Base-by-base conservation (phyloP, 768 basidiomycete species). In the Porphyrellus cyaneotinctus region DNA sequence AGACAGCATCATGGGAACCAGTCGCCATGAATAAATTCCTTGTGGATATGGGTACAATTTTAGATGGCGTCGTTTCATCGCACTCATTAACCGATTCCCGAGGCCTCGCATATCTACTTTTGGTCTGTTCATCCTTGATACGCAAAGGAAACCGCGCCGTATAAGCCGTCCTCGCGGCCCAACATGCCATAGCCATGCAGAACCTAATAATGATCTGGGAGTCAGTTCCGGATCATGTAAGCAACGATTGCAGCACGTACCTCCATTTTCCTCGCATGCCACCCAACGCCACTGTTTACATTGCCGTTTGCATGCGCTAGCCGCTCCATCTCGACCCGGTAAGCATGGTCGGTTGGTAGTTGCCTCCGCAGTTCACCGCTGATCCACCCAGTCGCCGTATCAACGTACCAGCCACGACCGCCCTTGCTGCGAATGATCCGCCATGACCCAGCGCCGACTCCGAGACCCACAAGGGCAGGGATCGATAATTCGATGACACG, bases 221-320 rank as follows among this genome's bases (percentile, higher is more conserved):
- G 41, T 59, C 32, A 53, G 31, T 28, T 17, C 13, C 26, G 23
- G 24, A 24, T 49, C 18, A 31, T 53, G 17, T 18, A 44, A 38
- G 11, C 7, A 56, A 44, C 57, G 14, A 45, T 17, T 43, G 55
- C 23, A n/a, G 35, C n/a, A 72, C 85, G 51, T 61, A 91, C 90
- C 82, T 97, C 94, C 91, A 97, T 93, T 74, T 99, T 99, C 52
- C 95, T 74, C 20, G 90, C 85, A 71, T 97, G 93, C 94, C 95
- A 98, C 1, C 95, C 95, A 6, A 95, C 82, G 4, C 87, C 88
- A 62, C 87, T 91, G 65, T 79, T 87, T n/a, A 95, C 91, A 62
- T 91, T 90, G 10, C 93, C 91, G 58, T 91, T 89, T 6, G 88
- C 85, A 52, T 85, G 77, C 11, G 90, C 84, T 20, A 97, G 73